phyloP scores from a whole-genome alignment of 257 asterid genomes.

The Jacaranda copaia region DNA sequence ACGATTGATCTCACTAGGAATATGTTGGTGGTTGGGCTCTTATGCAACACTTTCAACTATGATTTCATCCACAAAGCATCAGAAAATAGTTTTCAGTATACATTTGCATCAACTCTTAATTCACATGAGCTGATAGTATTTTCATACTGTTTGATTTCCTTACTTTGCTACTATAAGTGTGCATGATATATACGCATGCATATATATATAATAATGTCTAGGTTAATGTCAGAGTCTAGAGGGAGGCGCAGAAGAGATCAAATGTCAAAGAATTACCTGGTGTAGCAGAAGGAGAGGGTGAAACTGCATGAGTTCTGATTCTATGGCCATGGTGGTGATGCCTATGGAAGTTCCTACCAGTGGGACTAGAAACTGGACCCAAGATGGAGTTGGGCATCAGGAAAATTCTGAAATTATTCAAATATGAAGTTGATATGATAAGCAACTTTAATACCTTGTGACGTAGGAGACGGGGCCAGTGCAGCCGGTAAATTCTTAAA shows the following conservation, averaged over 20 bases:
- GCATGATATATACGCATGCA: not conserved
- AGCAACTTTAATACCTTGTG: conserved; percentile 59
- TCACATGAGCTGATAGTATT: too few relatives aligned
- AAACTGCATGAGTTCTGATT: conserved; percentile 49
- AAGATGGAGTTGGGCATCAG: conserved; percentile 47
- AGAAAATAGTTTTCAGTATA: too few relatives aligned
- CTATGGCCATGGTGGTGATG: conserved; percentile 57
- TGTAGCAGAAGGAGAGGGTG: conserved; percentile 79
- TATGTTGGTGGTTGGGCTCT: too few relatives aligned
- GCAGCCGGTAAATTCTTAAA: conserved; percentile 53
- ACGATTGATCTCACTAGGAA: too few relatives aligned
- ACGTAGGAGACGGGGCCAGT: conserved; percentile 64
- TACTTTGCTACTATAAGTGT: not conserved
- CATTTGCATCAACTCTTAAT: too few relatives aligned
- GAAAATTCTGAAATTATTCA: not conserved
- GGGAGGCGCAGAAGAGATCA: conserved; percentile 19
- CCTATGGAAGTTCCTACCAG: conserved; percentile 49
- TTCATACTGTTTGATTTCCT: not conserved
- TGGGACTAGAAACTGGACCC: conserved; percentile 63
- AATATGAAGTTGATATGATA: conserved; percentile 9
- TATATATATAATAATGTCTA: not conserved
- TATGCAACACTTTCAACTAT: too few relatives aligned
- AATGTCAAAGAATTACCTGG: conserved; percentile 59
- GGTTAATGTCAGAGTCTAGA: conserved; percentile 1
- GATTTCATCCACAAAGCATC: too few relatives aligned